Percentiles rank a stretch among this genome's conserved stretches.
These are phyloP conservation scores for Senecio squalidus DNA, from an alignment of 140 eudicot genomes.

Conservation along the genomic window DNA sequence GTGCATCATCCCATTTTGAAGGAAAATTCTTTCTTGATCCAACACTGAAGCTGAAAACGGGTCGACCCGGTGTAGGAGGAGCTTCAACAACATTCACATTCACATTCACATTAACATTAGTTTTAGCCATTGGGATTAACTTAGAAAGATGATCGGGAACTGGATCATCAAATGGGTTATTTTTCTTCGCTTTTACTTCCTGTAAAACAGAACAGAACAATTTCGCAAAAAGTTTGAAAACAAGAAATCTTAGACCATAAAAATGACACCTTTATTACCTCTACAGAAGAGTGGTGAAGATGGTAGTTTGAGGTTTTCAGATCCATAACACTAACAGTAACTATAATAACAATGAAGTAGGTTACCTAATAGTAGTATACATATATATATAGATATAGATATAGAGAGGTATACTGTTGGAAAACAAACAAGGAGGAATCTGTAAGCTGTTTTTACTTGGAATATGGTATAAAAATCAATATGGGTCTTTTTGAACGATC, in stretches of 20 bases:
- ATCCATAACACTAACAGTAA: conserved; percentile 29
- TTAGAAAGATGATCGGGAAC: conserved; percentile 47
- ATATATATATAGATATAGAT: too few species aligned
- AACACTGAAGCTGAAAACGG: conserved; percentile 68
- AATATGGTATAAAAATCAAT: too few species aligned
- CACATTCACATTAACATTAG: conserved; percentile 21
- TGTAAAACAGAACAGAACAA: conserved; percentile 3
- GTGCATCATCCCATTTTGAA: conserved; percentile 88
- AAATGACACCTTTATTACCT: conserved; percentile 11
- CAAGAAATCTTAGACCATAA: too few species aligned
- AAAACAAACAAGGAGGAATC: background rate
- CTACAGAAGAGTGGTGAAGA: conserved; percentile 17
- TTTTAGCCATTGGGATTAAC: conserved; percentile 47
- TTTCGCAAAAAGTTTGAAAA: too few species aligned
- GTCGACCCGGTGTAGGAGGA: conserved; percentile 87
- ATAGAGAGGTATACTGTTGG: conserved; percentile 9
- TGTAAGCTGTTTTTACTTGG: background rate
- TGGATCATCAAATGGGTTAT: conserved; percentile 48
- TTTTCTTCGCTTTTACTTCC: conserved; percentile 33
- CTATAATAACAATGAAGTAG: background rate
- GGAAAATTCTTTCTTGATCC: conserved; percentile 53
- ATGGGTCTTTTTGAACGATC: too few species aligned
- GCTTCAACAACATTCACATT: conserved; percentile 58
- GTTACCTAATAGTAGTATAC: background rate
- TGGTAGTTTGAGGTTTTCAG: conserved; percentile 28